Base-by-base conservation (phyloP, 2,329 filamentous ascomycete genomes). In the Triangularia verruculosa region DNA sequence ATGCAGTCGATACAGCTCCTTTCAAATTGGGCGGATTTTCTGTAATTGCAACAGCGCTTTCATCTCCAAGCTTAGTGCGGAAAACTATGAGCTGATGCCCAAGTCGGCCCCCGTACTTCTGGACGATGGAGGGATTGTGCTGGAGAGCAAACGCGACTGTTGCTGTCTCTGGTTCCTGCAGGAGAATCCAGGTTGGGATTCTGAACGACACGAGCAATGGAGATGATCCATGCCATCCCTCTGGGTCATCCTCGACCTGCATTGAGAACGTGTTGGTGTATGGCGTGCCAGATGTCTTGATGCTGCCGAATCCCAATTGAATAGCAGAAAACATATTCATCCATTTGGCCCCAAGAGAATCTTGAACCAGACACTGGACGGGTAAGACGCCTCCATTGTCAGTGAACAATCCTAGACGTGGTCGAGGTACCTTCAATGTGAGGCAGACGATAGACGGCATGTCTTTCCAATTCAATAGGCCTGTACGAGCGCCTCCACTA, bases 301-400 rank as follows among this genome's bases (percentile, higher is more conserved):
- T 30, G 20, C 12, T 20, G 4, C 64, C 64, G n/a, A 66, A 64
- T 12, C 55, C 34, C 2, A 61, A 25, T 24, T 66, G 64, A 20
- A 66, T n/a, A 13, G 59, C 53, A 2, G 56, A 15, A 20, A 62
- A 64, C 11, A 51, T 22, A 7, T 64, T 39, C 0, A 51, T 15
- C 34, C 52, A 63, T 9, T 47, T 47, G 39, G 39, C 4, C 39
- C 39, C 39, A 15, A 13, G 15, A 15, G 39, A 47, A 13, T 47
- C 13, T 20, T 47, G 39, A 13, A 47, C 4, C 4, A 47, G 17
- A 47, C 39, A 47, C 39, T 47, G 39, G 13, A 47, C 39, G 6
- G 43, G 11, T 12, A 17, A 2, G 5, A 24, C 30, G 25, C 28
- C 22, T 7, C 56, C 43, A 11, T 27, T 4, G 3, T 61, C 9